Base-by-base conservation (phyloP, 352 stramenopile genomes). In the Elongisporangium undulatum region DNA sequence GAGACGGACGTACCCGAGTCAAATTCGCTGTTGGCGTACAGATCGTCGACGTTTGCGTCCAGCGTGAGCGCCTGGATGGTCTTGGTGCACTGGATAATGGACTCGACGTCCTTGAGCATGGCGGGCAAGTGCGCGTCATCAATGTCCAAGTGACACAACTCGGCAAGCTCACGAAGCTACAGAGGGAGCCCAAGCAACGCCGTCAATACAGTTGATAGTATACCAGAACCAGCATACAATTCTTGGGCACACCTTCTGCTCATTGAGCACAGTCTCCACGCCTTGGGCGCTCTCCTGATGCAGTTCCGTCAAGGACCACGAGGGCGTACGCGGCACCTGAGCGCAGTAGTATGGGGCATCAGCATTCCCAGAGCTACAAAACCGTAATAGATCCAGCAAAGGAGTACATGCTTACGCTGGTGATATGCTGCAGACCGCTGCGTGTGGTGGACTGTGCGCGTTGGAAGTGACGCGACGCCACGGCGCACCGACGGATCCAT, bases 71-170 rank as follows among this genome's bases (percentile, higher is more conserved):
- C 83, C 59, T 95, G 85, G 53, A 95, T 87, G 24, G 81, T 91
- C 67, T 89, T 90, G 54, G 85, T 90, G 77, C 85, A 95, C 56
- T 95, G 85, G 53, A 95, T 93, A 51, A 95, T 95, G 22, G 82
- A 86, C 67, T 93, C 83, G 6, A 95, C 85, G 55, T 90, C 85
- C 41, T 87, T 85, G 23, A 95, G 74, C 63, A 95, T 64, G 17
- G 63, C 67, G 10, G 85, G 79, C 16, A 94, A 61, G 61, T 88
- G 87, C 5, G 79, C 72, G 38, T 90, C 75, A 17, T 86, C 79
- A 10, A 95, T 77, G 59, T 92, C 82, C 59, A 95, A 67, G 66
- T 95, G 83, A 29, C 82, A 95, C 34, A 95, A 62, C 69, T 93
- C 85, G 0, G 85, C 85, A 23, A 95, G 59, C 53, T 93, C 85